phyloP scores from a whole-genome alignment of 495 filamentous ascomycete genomes.

The Penicillium lividum region DNA sequence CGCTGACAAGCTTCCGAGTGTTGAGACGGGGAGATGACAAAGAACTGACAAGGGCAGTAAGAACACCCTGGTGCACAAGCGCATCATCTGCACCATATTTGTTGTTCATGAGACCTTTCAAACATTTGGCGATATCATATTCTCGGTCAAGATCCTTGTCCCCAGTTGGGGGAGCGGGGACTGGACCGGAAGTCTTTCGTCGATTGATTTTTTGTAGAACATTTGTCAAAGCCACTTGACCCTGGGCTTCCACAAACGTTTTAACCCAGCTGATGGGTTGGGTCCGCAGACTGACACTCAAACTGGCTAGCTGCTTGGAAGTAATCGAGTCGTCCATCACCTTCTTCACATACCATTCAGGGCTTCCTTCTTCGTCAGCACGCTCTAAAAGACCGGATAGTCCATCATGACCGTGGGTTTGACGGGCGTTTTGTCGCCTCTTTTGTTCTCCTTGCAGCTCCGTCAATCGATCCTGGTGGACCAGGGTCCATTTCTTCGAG shows the following conservation, averaged over 20 bases:
- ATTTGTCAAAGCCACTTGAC: slow-evolving; percentile 94
- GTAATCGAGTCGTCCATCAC: slow-evolving; percentile 96
- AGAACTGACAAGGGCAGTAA: slow-evolving; percentile 84
- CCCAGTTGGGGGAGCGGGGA: slow-evolving; percentile 61
- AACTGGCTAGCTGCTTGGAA: slow-evolving; percentile 82
- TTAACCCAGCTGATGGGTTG: slow-evolving; percentile 98
- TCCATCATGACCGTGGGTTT: slow-evolving; percentile 61
- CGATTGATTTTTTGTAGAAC: slow-evolving; percentile 91
- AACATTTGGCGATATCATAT: slow-evolving; percentile 96
- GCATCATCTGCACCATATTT: slow-evolving; percentile 98
- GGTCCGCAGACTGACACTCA: slow-evolving; percentile 91
- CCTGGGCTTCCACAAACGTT: slow-evolving; percentile 95
- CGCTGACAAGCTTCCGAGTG: slow-evolving; percentile 92
- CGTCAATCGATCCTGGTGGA: slow-evolving; percentile 90
- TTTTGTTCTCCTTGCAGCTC: slow-evolving; percentile 96
- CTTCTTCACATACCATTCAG: slow-evolving; percentile 97
- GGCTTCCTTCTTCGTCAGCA: slow-evolving; percentile 91
- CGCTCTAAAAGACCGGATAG: slow-evolving; percentile 65
- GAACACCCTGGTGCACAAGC: slow-evolving; percentile 83
- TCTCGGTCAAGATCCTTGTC: slow-evolving; percentile 92
- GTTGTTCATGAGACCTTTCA: slow-evolving; percentile 98
- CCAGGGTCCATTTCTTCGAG: slow-evolving; percentile 94
- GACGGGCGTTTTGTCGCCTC: slow-evolving; percentile 68
- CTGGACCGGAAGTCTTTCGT: slow-evolving; percentile 72
- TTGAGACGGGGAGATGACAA: slow-evolving; percentile 86